phyloP scores from a whole-genome alignment of 768 basidiomycete species.

The Suillus alpinus region DNA sequence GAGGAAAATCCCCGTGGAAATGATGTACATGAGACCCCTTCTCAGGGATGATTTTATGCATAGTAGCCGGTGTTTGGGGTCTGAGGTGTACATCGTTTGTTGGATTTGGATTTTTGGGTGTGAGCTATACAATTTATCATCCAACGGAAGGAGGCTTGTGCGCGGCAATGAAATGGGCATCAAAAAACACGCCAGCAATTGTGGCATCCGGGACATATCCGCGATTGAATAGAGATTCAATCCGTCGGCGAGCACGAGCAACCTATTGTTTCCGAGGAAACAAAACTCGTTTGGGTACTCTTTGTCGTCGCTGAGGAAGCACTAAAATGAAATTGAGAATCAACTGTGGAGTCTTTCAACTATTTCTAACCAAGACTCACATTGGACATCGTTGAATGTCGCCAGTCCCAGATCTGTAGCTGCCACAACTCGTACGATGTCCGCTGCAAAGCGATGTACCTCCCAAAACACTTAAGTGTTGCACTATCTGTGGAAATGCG shows the following conservation, averaged over 20 bases:
- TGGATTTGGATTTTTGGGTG: too few relatives aligned
- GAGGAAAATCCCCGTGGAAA: background rate
- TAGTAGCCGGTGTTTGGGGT: background rate
- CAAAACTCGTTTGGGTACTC: background rate
- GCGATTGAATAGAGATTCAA: background rate
- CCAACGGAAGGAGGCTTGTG: background rate
- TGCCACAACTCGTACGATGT: background rate
- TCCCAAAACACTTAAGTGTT: background rate
- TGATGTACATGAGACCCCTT: background rate
- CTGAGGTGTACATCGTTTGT: background rate
- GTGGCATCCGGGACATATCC: background rate
- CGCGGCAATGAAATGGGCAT: background rate
- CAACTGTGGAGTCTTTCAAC: background rate
- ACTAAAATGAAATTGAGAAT: background rate
- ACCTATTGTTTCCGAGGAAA: background rate
- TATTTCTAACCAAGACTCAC: too few relatives aligned
- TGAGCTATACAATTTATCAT: too few relatives aligned
- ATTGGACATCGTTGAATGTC: background rate
- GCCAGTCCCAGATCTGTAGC: background rate
- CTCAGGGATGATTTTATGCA: background rate
- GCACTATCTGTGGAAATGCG: background rate
- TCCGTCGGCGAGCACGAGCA: background rate
- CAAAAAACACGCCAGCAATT: background rate
- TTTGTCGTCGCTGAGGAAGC: background rate
- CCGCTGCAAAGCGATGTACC: background rate